Conservation (phyloP, 208 protist genomes). For the Leishmania tarentolae region DNA sequence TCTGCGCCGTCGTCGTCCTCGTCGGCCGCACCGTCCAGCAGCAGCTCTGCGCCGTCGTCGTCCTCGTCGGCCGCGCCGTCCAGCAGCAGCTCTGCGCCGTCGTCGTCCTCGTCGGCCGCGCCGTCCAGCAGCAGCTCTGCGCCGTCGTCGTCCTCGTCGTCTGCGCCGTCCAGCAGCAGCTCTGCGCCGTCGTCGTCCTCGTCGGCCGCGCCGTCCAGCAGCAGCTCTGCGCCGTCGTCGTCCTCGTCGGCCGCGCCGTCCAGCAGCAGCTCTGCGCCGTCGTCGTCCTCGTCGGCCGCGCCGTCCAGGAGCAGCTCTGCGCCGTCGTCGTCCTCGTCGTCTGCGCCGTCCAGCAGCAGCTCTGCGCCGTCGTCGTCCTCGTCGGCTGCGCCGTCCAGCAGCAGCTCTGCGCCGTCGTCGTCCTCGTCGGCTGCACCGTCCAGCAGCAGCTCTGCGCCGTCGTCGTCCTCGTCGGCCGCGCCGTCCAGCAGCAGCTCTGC, state of each 20-base stretch:
- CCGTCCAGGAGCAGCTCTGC: conserved; percentile 2
- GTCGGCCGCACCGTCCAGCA: not conserved
- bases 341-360: conserved; percentile 3
- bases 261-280: conserved; percentile 1
- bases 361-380: not conserved
- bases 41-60: conserved; percentile 1
- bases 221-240: conserved; percentile 1
- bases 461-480: not conserved
- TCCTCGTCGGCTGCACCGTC: not conserved
- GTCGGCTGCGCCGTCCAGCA: not conserved
- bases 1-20: not conserved
- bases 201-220: not conserved
- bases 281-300: not conserved
- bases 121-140: conserved; percentile 2
- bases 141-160: not conserved
- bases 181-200: conserved; percentile 1
- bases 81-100: conserved; percentile 1
- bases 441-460: conserved; percentile 1
- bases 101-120: not conserved
- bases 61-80: not conserved
- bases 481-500: conserved; percentile 2
- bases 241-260: not conserved
- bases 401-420: not conserved
- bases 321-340: not conserved
- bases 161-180: conserved; percentile 3